Base-by-base conservation (phyloP, 1,284 basidiomycete genomes). In the Volvariella volvacea region DNA sequence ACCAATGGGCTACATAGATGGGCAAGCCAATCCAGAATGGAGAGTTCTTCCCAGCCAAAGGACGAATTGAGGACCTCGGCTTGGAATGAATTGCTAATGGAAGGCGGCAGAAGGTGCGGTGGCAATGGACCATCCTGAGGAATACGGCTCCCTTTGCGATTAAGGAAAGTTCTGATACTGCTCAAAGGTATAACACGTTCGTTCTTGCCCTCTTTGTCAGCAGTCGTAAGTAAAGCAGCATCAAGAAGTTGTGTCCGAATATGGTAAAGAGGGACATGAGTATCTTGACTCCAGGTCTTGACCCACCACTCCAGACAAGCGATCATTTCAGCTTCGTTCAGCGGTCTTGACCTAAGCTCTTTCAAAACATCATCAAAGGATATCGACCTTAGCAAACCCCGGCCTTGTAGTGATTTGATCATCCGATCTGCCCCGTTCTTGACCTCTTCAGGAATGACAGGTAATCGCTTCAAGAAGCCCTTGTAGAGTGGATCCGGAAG, bases 261-360 rank as follows among this genome's bases (percentile, higher is more conserved):
- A 16, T 69, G 66, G 4, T 65, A 56, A 38, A 78, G 61, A n/a
- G 70, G 61, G 17, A 60, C 52, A 37, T 62, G 59, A 19, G 64
- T 62, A 21, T 74, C 60, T 28, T 76, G 71, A 39, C 76, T 73
- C 33, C 79, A 78, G 12, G 91, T 63, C 19, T 65, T 63, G 43
- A 86, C 78, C 88, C 93, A 96, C 95, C 95, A 99, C 47, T 80
- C 78, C 51, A 98, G 70, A 61, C 90, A 94, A 3, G 82, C 82
- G 16, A 84, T 62, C 67, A 90, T 85, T 62, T 98, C 92, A 10
- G 71, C 65, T 52, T 90, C 78, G 0, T 64, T 64, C 15, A 99
- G 71, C 1, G 94, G 85, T 10, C 89, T 73, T 2, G 73, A 63
- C 12, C 78, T 75, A 4, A 99, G 73, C 60, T 96, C 92, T 42